Evolutionary conservation across 208 protist genomes (phyloP), one percentile per base, ranked within the genome.

Genomic region (Trypanosoma platydactyli): DNA sequence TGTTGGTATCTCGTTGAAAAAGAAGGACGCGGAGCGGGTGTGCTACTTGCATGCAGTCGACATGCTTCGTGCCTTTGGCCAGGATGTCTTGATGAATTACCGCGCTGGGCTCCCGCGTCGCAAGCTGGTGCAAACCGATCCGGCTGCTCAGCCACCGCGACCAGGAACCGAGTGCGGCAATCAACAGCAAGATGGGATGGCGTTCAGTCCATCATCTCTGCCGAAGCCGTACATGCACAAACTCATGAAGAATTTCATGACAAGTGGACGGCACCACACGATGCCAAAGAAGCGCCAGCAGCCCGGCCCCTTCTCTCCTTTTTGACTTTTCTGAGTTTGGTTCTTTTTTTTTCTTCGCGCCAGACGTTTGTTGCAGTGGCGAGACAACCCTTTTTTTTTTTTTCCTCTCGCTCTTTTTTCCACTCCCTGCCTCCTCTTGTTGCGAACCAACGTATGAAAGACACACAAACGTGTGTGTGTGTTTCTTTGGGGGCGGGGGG

Each of bases 1-100:
- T 13, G 45, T 91, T 22, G 89, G 89, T 27, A 66, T 90, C 6
- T 80, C 83, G 11, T 74, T 95, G 20, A 91, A 92, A 64, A 88
- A 89, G 63, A 84, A 85, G 55, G 89, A 95, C 64, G 89, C 89
- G 2, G 81, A 89, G 53, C 71, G 89, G 11, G 71, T 76, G 45
- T 95, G 89, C 66, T 93, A 78, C 67, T 5, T 95, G 6, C 89
- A 95, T 71, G 89, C 89, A 40, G 86, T 81, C 3, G 68, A 79
- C 29, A 44, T 95, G 25, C 71, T 95, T 12, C 67, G 64, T 13
- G 41, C 27, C 1, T 54, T 73, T 35, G 86, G 77, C 30, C 64
- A 83, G 29, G 88, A 94, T 55, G 82, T 94, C 3, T 29, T 91
- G 30, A 18, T 38, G 30, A 60, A 68, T 20, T 84, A 84, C 40